A percentile compares a stretch with the other conserved stretches of the same genome.
Evolutionary conservation across 139 green algal genomes (phyloP).

Genomic region (Chlamydomonas schloesseri): DNA sequence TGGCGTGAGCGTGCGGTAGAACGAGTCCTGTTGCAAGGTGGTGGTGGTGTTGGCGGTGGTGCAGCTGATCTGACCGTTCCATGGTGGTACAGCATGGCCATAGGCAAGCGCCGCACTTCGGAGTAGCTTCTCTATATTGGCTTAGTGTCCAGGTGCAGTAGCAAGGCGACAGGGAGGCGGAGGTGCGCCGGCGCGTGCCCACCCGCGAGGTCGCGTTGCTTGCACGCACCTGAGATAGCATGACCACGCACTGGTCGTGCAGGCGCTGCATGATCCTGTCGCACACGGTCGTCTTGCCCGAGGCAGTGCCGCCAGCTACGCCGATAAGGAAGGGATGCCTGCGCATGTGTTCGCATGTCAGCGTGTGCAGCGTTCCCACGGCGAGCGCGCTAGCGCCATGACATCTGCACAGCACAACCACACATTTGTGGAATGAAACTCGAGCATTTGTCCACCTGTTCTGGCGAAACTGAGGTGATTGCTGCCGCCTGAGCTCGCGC

Average conservation of each 20-base stretch:
- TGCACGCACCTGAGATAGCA: conserved; percentile 67
- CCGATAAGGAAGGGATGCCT: conserved; percentile 71
- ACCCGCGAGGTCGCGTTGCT: no score
- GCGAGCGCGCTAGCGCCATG: neutral
- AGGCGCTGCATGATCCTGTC: conserved; percentile 94
- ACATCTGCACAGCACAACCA: no score
- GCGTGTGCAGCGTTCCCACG: neutral
- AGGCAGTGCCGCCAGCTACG: conserved; percentile 80
- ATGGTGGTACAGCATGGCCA: no score
- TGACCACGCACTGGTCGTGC: conserved; percentile 92
- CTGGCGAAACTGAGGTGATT: conserved; percentile 11
- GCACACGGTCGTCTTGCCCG: conserved; percentile 91
- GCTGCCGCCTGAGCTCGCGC: neutral
- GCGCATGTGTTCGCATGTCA: neutral
- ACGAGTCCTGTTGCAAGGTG: conserved; percentile 92
- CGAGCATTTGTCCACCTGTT: neutral
- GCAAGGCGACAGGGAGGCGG: no score
- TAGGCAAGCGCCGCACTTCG: neutral
- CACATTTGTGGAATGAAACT: no score
- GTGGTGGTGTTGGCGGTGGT: neutral
- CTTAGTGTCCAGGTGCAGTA: no score
- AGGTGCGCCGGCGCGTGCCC: no score
- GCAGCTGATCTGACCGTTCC: no score
- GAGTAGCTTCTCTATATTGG: no score
- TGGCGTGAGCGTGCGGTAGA: conserved; percentile 87